These are phyloP conservation scores for Zygoascus bituminiphila DNA, from an alignment of 805 yeast genomes.

Conservation along the genomic window DNA sequence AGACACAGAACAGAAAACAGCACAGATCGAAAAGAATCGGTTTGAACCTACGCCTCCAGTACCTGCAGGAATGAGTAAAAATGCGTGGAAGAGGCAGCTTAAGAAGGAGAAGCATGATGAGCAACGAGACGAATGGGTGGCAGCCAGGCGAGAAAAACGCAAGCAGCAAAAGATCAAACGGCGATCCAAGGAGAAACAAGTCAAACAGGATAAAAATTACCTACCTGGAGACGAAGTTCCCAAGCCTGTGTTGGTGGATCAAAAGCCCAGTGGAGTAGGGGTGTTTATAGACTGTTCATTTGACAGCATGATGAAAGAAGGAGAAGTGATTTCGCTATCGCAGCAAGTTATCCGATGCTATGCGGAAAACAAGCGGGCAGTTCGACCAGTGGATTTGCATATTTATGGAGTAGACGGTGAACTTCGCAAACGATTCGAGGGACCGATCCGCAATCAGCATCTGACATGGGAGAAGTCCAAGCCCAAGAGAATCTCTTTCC, in stretches of 20 bases:
- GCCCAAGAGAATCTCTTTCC: slow-evolving; percentile 29
- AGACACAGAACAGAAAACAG: neutral
- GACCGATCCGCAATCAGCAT: slow-evolving; percentile 46
- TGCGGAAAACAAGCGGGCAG: slow-evolving; percentile 61
- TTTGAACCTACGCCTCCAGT: slow-evolving; percentile 12
- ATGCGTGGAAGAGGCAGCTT: slow-evolving; percentile 71
- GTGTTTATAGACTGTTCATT: slow-evolving; percentile 84
- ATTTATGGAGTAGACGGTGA: slow-evolving; percentile 60
- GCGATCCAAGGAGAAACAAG: slow-evolving; percentile 32
- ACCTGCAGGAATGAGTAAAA: slow-evolving; percentile 84
- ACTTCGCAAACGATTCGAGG: slow-evolving; percentile 61
- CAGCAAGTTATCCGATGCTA: slow-evolving; percentile 78
- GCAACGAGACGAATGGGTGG: slow-evolving; percentile 51
- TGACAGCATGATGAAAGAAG: slow-evolving; percentile 80
- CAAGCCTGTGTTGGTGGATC: slow-evolving; percentile 9
- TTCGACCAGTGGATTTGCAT: slow-evolving; percentile 47
- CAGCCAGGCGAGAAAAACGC: slow-evolving; percentile 47
- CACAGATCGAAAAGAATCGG: neutral
- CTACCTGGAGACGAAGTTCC: slow-evolving; percentile 24
- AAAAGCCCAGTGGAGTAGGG: slow-evolving; percentile 35
- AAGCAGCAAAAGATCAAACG: slow-evolving; percentile 34
- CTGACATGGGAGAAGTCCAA: slow-evolving; percentile 59
- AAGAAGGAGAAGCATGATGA: slow-evolving; percentile 53
- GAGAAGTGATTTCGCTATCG: slow-evolving; percentile 59
- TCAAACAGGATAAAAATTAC: slow-evolving; percentile 27